These are phyloP conservation scores for Fusarium pininemorale DNA, from an alignment of 2,329 filamentous ascomycete genomes.

Conservation along the genomic window DNA sequence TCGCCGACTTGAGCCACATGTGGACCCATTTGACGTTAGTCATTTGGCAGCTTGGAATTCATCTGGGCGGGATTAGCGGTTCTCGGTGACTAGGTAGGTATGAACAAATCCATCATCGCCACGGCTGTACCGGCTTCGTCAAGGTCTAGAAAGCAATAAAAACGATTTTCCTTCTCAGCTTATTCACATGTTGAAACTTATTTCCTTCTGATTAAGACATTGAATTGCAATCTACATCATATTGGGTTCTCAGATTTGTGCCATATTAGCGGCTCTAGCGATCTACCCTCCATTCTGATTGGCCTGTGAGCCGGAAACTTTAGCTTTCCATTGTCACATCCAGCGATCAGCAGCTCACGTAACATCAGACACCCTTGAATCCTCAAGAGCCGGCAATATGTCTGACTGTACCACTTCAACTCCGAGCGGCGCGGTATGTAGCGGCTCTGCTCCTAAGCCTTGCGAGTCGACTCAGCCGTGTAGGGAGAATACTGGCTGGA, in stretches of 20 bases:
- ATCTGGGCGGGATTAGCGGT: slow-evolving; percentile 12
- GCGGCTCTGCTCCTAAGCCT: slow-evolving; percentile 9
- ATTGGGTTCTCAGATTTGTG: not conserved
- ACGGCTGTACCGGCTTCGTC: not conserved
- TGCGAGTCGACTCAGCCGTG: slow-evolving; percentile 36
- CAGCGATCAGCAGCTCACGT: slow-evolving; percentile 24
- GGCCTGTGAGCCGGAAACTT: slow-evolving; percentile 4
- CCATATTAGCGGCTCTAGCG: not conserved
- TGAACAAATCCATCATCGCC: not conserved
- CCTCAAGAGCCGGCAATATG: slow-evolving; percentile 19
- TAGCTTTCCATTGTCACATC: slow-evolving; percentile 14
- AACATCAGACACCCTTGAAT: slow-evolving; percentile 3
- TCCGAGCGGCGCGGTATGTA: slow-evolving; percentile 11
- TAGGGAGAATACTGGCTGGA: slow-evolving; percentile 52
- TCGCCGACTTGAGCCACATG: not conserved
- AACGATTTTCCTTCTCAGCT: not conserved
- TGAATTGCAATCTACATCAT: not conserved
- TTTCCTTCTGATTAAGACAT: not conserved
- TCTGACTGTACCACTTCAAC: slow-evolving; percentile 19
- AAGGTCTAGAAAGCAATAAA: not conserved
- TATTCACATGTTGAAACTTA: not conserved
- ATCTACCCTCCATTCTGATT: not conserved
- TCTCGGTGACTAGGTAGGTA: slow-evolving; percentile 21
- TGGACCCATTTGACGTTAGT: not conserved
- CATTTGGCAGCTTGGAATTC: not conserved